phyloP scores from a whole-genome alignment of 2,329 filamentous ascomycete species.

The Microdochium paspali region DNA sequence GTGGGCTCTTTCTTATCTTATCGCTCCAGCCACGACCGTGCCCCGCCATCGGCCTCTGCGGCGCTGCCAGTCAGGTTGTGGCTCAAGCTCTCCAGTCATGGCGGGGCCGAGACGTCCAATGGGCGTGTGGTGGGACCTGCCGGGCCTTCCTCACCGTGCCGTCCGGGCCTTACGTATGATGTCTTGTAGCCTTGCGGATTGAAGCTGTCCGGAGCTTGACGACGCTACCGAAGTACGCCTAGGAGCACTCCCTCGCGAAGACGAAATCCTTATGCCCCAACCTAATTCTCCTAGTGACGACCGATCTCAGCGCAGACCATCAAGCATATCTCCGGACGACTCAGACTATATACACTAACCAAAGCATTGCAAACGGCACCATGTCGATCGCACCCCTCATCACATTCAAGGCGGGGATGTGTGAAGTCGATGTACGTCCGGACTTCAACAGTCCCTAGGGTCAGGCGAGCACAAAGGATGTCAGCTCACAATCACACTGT shows the following conservation, averaged over 20 bases:
- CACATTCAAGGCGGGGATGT: slow-evolving; percentile 92
- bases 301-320: too few species aligned
- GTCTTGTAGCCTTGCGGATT: not conserved
- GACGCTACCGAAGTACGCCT: too few species aligned
- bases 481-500: slow-evolving; percentile 3
- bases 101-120: not conserved
- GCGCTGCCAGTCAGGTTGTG: not conserved
- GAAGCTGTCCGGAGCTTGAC: not conserved
- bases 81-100: not conserved
- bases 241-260: too few species aligned
- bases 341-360: too few species aligned
- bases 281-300: too few species aligned
- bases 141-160: not conserved
- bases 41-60: not conserved
- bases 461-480: slow-evolving; percentile 5
- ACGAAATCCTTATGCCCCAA: not conserved
- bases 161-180: not conserved
- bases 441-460: not conserved
- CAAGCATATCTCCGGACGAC: too few species aligned
- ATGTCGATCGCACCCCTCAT: slow-evolving; percentile 86
- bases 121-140: not conserved
- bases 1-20: not conserved
- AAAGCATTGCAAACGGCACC: slow-evolving; percentile 8
- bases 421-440: slow-evolving; percentile 67
- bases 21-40: not conserved